A percentile compares a stretch with the other conserved stretches of the same genome.
Conservation (phyloP, 129 eudicot species). For the Tagetes erecta region DNA sequence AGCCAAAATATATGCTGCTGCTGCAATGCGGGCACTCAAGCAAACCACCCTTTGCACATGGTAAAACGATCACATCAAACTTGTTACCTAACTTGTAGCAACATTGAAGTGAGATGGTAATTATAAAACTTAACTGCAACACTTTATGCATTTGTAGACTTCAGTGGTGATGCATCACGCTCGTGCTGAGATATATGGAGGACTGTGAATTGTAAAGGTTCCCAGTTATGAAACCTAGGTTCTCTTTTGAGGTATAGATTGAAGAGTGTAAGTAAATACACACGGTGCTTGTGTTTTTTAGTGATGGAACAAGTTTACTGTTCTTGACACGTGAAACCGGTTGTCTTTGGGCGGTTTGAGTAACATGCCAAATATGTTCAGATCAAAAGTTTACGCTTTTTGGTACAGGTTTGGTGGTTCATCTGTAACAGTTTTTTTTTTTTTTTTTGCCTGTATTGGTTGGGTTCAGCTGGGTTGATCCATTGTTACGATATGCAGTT, state of each 20-base stretch:
- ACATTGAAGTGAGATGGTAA: constrained; percentile 6
- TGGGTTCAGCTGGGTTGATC: no score
- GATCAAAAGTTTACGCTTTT: not conserved
- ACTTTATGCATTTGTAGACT: constrained; percentile 25
- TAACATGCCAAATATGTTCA: not conserved
- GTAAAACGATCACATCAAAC: constrained; percentile 35
- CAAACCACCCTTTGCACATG: constrained; percentile 47
- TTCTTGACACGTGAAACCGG: constrained; percentile 11
- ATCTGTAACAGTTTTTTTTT: not conserved
- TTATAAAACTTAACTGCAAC: not conserved
- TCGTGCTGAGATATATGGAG: not conserved
- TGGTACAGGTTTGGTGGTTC: not conserved
- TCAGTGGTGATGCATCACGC: not conserved
- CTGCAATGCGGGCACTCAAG: constrained; percentile 50
- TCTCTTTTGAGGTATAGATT: constrained; percentile 7
- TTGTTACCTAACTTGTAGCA: not conserved
- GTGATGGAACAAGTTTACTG: constrained; percentile 9
- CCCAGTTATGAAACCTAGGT: not conserved
- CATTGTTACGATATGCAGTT: no score
- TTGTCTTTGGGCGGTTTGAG: not conserved
- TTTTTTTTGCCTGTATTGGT: no score
- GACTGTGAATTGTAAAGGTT: constrained; percentile 20
- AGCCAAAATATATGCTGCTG: constrained; percentile 71
- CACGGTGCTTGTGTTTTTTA: not conserved
- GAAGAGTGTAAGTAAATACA: constrained; percentile 29